These are phyloP conservation scores for Lantana camara DNA, from an alignment of 257 asterid genomes.

Conservation along the genomic window DNA sequence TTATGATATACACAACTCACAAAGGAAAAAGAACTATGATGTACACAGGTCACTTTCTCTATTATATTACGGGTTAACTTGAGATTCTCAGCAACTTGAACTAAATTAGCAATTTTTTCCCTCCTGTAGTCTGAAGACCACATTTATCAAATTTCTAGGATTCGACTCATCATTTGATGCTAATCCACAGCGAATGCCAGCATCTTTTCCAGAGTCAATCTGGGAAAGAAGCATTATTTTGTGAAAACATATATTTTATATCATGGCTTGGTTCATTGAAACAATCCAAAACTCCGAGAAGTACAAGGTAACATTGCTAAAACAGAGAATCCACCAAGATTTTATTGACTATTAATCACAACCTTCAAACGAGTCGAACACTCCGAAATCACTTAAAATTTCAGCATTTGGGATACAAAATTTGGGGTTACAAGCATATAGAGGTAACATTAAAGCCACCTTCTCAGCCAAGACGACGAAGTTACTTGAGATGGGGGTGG, in stretches of 20 bases:
- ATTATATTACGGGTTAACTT: too few relatives aligned
- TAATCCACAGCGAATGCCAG: not conserved
- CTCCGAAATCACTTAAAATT: constrained; percentile 10
- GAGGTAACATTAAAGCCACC: constrained; percentile 24
- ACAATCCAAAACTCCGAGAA: not conserved
- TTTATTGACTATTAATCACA: not conserved
- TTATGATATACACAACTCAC: too few relatives aligned
- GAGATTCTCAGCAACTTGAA: not conserved
- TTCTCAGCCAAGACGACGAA: constrained; percentile 66
- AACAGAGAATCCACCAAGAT: not conserved
- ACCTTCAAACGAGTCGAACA: not conserved
- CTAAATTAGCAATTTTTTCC: not conserved
- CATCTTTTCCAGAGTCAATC: not conserved
- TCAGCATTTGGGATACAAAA: not conserved
- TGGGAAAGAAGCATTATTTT: not conserved
- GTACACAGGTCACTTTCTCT: not conserved
- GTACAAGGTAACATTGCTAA: not conserved
- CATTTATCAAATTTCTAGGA: too few relatives aligned
- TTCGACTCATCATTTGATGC: not conserved
- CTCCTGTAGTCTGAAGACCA: not conserved
- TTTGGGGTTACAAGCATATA: not conserved
- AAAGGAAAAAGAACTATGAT: too few relatives aligned
- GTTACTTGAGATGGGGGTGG: constrained; percentile 62
- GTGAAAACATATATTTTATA: not conserved
- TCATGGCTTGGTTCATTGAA: not conserved